Percentiles rank a stretch among this genome's conserved stretches.
These are phyloP conservation scores for Pleurotus tuber-regium DNA, from an alignment of 768 basidiomycete species.

Conservation along the genomic window DNA sequence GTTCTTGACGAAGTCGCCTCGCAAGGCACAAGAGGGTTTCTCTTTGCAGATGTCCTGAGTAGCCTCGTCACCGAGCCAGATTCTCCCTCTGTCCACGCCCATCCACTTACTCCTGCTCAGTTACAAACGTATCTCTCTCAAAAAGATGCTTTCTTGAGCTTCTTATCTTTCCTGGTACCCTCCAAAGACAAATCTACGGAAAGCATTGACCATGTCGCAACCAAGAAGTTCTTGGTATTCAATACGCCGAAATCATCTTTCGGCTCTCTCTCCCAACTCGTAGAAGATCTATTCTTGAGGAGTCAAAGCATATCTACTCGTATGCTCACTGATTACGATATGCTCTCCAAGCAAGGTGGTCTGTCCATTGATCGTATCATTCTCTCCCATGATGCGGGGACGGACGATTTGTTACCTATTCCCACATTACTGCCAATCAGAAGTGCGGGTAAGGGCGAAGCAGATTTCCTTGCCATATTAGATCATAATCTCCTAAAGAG, in stretches of 20 bases:
- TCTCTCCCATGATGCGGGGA: conserved; percentile 47
- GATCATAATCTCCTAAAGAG: conserved; percentile 78
- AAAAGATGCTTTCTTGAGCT: conserved; percentile 41
- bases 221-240: conserved; percentile 65
- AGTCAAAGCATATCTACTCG: conserved; percentile 53
- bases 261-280: conserved; percentile 49
- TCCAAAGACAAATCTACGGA: not conserved
- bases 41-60: conserved; percentile 74
- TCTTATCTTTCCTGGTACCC: conserved; percentile 25
- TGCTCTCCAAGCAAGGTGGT: conserved; percentile 71
- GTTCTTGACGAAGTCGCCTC: conserved; percentile 80
- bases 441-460: conserved; percentile 38
- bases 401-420: conserved; percentile 45
- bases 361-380: conserved; percentile 67
- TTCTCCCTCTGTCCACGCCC: conserved; percentile 44
- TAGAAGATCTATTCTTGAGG: conserved; percentile 58
- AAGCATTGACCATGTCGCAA: conserved; percentile 26
- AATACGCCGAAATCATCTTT: conserved; percentile 56
- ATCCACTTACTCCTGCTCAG: conserved; percentile 57
- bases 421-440: conserved; percentile 57
- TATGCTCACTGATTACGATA: conserved; percentile 69
- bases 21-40: conserved; percentile 54
- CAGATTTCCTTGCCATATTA: conserved; percentile 73
- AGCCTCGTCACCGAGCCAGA: conserved; percentile 41
- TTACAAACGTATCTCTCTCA: conserved; percentile 49